Base-by-base conservation (phyloP, 768 basidiomycete genomes). In the Terana coerulea region DNA sequence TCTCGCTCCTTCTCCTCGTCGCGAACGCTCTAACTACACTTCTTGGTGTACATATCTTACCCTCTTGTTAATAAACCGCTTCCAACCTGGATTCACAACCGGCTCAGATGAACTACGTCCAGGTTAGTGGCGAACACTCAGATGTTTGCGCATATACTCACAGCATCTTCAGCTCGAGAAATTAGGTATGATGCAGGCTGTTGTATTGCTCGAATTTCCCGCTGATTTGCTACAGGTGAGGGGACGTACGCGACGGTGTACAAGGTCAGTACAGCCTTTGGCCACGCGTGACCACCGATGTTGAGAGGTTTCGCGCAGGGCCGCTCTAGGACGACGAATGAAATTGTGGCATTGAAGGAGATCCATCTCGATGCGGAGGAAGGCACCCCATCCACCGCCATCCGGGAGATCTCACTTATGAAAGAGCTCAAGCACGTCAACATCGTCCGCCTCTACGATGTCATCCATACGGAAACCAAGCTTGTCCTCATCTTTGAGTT, bases 361-460 rank as follows among this genome's bases (percentile, higher is more conserved):
- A 99, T 99, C 58, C 95, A 98, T 64, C 88, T 99, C 54, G 97
- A 99, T 74, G 91, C 97, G 4, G 97, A 99, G 70, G 97, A 99
- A 72, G 97, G 97, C 29, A 99, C 97, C 0, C 97, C 97, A 28
- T 94, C 91, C 40, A 99, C 97, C 12, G 97, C 97, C 49, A 99
- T 99, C 67, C 87, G 97, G 41, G 97, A 99, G 76, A 98, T 99
- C 62, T 95, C 91, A 35, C 80, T 98, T 59, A 98, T 98, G 95
- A 98, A 99, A 69, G 97, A 99, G 67, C 85, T 99, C 63, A 97
- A 97, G 69, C 97, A 99, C 62, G 85, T 91, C 75, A 99, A 99
- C 73, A 95, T 99, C 65, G 92, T 99, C 65, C 85, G 97, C 62
- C 81, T 99, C 17, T 88, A 98, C 74, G 97, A 98, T 68, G 97